Evolutionary conservation across 768 basidiomycete genomes (phyloP).

Genomic region (Infundibulicybe gibba): DNA sequence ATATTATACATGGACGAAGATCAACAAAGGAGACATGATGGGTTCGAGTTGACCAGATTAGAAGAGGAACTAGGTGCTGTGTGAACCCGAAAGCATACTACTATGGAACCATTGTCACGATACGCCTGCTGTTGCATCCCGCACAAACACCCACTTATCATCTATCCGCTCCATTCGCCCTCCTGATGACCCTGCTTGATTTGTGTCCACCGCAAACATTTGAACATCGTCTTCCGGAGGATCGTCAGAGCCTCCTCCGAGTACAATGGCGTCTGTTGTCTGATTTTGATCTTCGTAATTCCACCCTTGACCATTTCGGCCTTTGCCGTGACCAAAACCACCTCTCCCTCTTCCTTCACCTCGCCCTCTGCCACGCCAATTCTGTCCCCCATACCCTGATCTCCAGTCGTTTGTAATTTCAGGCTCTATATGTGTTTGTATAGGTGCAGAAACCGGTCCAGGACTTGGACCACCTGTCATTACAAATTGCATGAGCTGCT

Average conservation of each 20-base stretch:
- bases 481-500: conserved; percentile 75
- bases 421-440: conserved; percentile 12
- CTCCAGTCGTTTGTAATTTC: conserved; percentile 16
- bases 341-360: conserved; percentile 36
- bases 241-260: conserved; percentile 40
- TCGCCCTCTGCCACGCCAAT: conserved; percentile 31
- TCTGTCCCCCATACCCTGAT: conserved; percentile 10
- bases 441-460: conserved; percentile 15
- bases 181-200: conserved; percentile 24
- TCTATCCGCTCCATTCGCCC: conserved; percentile 68
- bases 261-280: conserved; percentile 54
- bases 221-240: conserved; percentile 5
- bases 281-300: conserved; percentile 27
- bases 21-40: conserved; percentile 20
- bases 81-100: conserved; percentile 14
- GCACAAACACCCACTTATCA: conserved; percentile 72
- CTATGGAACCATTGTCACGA: conserved; percentile 16
- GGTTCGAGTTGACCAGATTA: conserved; percentile 46
- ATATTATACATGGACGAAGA: conserved; percentile 30
- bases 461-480: conserved; percentile 33
- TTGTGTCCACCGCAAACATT: conserved; percentile 4
- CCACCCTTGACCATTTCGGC: conserved; percentile 38
- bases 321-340: conserved; percentile 41
- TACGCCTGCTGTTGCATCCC: conserved; percentile 28
- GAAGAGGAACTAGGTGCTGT: conserved; percentile 37